Conservation (phyloP, 2,329 filamentous ascomycete species). For the Neofusicoccum cordaticola region DNA sequence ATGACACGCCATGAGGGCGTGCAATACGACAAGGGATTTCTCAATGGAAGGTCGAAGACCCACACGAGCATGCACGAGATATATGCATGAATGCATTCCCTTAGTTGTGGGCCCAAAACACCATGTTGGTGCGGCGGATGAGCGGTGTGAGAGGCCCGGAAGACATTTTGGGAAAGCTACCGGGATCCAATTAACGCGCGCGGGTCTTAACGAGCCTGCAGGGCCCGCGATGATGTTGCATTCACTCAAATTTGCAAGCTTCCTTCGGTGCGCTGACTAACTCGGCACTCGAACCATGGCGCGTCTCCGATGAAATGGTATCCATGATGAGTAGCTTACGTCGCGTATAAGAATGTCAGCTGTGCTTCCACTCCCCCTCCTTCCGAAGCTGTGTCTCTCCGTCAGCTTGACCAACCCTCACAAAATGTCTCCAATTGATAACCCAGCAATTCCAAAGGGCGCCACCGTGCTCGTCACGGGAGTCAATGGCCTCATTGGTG, state of each 20-base stretch:
- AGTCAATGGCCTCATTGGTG: slow-evolving; percentile 35
- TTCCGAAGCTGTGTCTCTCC: not conserved
- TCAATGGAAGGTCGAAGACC: not conserved
- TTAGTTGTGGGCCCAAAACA: not conserved
- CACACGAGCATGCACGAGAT: not conserved
- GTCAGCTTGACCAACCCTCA: not conserved
- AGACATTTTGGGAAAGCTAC: not conserved
- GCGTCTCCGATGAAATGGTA: not conserved
- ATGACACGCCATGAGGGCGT: not conserved
- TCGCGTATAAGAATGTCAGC: not conserved
- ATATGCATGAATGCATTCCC: not conserved
- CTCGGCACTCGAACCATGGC: not conserved
- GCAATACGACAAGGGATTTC: not conserved
- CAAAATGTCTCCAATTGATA: slow-evolving; percentile 7
- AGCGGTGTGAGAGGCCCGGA: not conserved
- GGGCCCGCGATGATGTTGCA: not conserved
- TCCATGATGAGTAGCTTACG: not conserved
- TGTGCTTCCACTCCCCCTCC: not conserved
- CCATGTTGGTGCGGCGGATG: not conserved
- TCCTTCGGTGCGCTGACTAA: not conserved
- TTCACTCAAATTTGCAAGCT: not conserved
- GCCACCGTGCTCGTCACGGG: slow-evolving; percentile 35
- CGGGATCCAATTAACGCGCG: not conserved
- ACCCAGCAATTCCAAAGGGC: slow-evolving; percentile 22
- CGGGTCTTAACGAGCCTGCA: not conserved